A percentile compares a stretch with the other conserved stretches of the same genome.
These are phyloP conservation scores for Mytilinidion resinicola DNA, from an alignment of 495 filamentous ascomycete genomes.

Conservation along the genomic window DNA sequence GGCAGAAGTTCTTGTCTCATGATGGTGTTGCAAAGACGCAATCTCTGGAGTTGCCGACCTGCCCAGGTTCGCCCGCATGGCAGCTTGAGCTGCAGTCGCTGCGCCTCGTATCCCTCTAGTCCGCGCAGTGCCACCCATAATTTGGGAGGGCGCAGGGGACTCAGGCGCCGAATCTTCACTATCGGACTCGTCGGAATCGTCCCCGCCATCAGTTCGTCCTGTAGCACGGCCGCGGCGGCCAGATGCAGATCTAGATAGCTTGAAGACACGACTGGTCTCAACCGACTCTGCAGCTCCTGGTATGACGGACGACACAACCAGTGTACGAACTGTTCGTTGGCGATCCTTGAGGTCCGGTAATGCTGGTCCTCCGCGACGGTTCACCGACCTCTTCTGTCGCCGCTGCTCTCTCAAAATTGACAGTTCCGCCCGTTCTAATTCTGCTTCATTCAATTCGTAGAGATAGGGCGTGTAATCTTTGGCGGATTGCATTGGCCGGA, in stretches of 20 bases:
- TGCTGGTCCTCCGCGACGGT: conserved; percentile 87
- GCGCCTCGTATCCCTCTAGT: conserved; percentile 84
- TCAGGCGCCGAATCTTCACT: conserved; percentile 23
- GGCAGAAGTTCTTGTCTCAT: conserved; percentile 62
- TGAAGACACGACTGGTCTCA: conserved; percentile 82
- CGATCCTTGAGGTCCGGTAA: conserved; percentile 94
- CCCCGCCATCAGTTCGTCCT: conserved; percentile 55
- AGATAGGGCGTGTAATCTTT: conserved; percentile 91
- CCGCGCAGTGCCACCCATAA: conserved; percentile 65
- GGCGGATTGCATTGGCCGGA: conserved; percentile 80
- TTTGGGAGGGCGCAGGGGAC: conserved; percentile 63
- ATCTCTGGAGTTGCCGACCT: conserved; percentile 87
- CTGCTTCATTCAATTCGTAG: conserved; percentile 82
- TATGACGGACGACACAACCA: conserved; percentile 83
- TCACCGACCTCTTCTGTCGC: conserved; percentile 89
- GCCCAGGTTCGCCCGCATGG: conserved; percentile 65
- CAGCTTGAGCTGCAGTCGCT: conserved; percentile 71
- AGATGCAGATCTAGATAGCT: conserved; percentile 51
- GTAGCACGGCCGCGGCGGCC: conserved; percentile 51
- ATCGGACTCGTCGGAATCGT: conserved; percentile 70
- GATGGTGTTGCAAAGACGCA: conserved; percentile 54
- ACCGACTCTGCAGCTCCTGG: conserved; percentile 75
- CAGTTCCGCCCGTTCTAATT: conserved; percentile 84
- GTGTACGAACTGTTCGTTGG: conserved; percentile 80
- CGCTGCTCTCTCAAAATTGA: conserved; percentile 89